Evolutionary conservation across 139 green algal genomes (phyloP).

Genomic region (Microglena sp.): DNA sequence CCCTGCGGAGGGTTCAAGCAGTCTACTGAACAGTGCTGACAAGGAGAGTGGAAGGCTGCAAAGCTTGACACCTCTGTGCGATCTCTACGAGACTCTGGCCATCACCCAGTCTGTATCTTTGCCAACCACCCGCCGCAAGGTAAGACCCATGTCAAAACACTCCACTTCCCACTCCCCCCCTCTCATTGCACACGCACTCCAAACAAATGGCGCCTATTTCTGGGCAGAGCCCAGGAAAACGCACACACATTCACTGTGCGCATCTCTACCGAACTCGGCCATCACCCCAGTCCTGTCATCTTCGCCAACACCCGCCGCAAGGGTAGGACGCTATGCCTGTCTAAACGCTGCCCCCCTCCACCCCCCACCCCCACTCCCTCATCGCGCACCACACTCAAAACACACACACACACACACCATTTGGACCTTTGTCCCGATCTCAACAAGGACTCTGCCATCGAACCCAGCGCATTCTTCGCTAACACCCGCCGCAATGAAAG

Average conservation of each 20-base stretch:
- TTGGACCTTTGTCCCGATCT: no score
- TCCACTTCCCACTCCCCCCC: no score
- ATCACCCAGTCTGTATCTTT: slow-evolving; percentile 99
- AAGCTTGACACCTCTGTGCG: slow-evolving; percentile 99
- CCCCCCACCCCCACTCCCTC: no score
- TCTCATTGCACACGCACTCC: no score
- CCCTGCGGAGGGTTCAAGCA: slow-evolving; percentile 99
- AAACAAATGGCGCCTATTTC: no score
- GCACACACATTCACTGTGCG: neutral
- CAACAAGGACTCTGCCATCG: slow-evolving; percentile 98
- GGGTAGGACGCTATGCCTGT: slow-evolving; percentile 60
- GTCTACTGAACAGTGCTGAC: slow-evolving; percentile 85
- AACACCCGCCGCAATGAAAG: no score
- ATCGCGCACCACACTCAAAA: no score
- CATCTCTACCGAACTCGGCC: slow-evolving; percentile 92
- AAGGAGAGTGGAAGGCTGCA: slow-evolving; percentile 99
- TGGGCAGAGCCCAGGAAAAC: no score
- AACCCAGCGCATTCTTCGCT: no score
- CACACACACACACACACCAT: neutral
- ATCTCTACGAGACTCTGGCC: slow-evolving; percentile 98
- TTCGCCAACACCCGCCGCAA: slow-evolving; percentile 99
- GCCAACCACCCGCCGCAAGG: slow-evolving; percentile 98
- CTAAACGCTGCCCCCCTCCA: no score
- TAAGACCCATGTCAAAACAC: no score
- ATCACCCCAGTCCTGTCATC: slow-evolving; percentile 99